Conservation (phyloP, 2,329 filamentous ascomycete species). For the Domatiomyces catenatus region DNA sequence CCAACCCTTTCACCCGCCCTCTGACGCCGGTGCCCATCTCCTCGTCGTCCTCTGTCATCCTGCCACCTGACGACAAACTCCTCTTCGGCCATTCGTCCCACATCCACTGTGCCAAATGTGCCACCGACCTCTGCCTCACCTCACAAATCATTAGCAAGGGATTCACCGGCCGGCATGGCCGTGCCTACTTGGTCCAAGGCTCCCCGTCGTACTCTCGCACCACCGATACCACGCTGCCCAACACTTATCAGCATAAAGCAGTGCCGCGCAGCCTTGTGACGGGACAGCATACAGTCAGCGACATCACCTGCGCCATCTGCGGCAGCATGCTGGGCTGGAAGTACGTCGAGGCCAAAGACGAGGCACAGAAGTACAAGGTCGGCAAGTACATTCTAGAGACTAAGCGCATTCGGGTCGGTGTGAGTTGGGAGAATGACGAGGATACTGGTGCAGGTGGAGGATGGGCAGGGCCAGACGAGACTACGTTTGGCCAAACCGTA, state of each 20-base stretch:
- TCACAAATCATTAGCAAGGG: constrained; percentile 49
- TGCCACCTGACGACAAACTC: constrained; percentile 22
- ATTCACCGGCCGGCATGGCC: constrained; percentile 49
- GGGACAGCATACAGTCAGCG: constrained; percentile 46
- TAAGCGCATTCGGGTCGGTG: constrained; percentile 35
- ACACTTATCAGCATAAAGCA: constrained; percentile 41
- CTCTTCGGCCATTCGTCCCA: constrained; percentile 36
- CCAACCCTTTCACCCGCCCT: constrained; percentile 16
- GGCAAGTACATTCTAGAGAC: constrained; percentile 54
- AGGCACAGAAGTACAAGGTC: constrained; percentile 47
- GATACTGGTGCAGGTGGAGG: constrained; percentile 2
- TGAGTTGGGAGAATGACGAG: constrained; percentile 36
- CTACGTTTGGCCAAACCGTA: constrained; percentile 7
- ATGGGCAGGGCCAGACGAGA: background rate
- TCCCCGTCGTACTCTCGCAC: constrained; percentile 14
- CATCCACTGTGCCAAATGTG: constrained; percentile 44
- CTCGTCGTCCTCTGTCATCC: constrained; percentile 5
- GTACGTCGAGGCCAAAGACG: constrained; percentile 47
- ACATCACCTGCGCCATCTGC: constrained; percentile 43
- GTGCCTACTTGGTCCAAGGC: constrained; percentile 44
- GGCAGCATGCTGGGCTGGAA: constrained; percentile 48
- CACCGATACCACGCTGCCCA: constrained; percentile 33
- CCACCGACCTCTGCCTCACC: constrained; percentile 42
- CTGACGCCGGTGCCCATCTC: constrained; percentile 9
- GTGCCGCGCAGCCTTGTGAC: constrained; percentile 46